Conservation (phyloP, 345 rosid genomes). For the Nephelium lappaceum region DNA sequence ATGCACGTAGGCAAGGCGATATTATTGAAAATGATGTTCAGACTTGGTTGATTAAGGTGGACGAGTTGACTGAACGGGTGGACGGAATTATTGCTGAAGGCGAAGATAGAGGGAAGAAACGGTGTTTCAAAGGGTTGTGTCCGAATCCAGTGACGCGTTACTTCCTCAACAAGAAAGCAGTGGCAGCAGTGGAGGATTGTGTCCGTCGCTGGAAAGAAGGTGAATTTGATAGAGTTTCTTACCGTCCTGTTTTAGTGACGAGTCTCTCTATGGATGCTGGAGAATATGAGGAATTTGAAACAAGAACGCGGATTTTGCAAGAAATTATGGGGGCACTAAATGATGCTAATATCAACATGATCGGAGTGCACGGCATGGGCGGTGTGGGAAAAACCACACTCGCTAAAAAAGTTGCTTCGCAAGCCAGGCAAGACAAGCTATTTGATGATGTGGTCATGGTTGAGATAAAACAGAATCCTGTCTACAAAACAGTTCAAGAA, state of each 20-base stretch:
- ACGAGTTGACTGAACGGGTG: no score
- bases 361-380: background rate
- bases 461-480: constrained; percentile 5
- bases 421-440: background rate
- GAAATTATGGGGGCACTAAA: no score
- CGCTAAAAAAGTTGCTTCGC: constrained; percentile 14
- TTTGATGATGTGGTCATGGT: constrained; percentile 15
- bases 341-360: no score
- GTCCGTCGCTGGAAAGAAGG: background rate
- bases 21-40: background rate
- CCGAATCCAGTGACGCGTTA: background rate
- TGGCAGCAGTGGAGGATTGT: background rate
- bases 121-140: background rate
- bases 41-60: background rate
- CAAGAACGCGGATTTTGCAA: no score
- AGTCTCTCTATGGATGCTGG: no score
- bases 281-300: no score
- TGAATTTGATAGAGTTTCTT: background rate
- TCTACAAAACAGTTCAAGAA: constrained; percentile 17
- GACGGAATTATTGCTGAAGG: background rate
- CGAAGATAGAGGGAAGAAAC: background rate
- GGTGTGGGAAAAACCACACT: constrained; percentile 14
- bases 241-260: no score
- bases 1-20: background rate
- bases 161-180: background rate